Percentiles rank a stretch among this genome's conserved stretches.
phyloP scores from a whole-genome alignment of 352 stramenopile genomes.

The Phytopythium boreale region DNA sequence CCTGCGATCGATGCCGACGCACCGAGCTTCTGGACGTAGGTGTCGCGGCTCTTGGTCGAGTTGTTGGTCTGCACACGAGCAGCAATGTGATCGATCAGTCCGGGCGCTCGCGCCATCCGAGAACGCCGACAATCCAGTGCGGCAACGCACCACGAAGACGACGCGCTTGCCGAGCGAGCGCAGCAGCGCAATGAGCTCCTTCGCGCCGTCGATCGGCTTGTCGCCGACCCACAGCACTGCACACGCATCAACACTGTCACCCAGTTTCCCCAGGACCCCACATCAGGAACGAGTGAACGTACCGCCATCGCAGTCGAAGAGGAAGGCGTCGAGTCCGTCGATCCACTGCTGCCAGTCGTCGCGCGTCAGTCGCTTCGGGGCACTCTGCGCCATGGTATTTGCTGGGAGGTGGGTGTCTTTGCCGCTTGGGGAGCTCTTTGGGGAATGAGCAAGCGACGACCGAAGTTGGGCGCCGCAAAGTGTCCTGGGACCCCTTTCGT shows the following conservation, averaged over 20 bases:
- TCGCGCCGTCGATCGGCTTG: conserved; percentile 58
- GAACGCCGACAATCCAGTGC: neutral
- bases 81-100: neutral
- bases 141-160: conserved; percentile 66
- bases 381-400: conserved; percentile 13
- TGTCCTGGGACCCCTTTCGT: too few relatives aligned
- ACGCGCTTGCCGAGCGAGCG: conserved; percentile 77
- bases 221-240: conserved; percentile 70
- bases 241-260: conserved; percentile 1
- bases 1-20: too few relatives aligned
- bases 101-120: neutral
- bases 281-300: neutral
- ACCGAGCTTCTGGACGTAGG: conserved; percentile 87
- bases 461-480: neutral
- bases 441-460: conserved; percentile 1
- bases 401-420: neutral
- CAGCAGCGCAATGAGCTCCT: conserved; percentile 58
- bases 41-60: conserved; percentile 76
- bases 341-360: conserved; percentile 60
- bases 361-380: conserved; percentile 32
- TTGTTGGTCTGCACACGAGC: conserved; percentile 67
- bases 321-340: conserved; percentile 59
- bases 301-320: conserved; percentile 86
- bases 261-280: neutral
- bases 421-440: conserved; percentile 6